Evolutionary conservation across 1,284 basidiomycete species (phyloP).

Genomic region (Gomphus sp.): DNA sequence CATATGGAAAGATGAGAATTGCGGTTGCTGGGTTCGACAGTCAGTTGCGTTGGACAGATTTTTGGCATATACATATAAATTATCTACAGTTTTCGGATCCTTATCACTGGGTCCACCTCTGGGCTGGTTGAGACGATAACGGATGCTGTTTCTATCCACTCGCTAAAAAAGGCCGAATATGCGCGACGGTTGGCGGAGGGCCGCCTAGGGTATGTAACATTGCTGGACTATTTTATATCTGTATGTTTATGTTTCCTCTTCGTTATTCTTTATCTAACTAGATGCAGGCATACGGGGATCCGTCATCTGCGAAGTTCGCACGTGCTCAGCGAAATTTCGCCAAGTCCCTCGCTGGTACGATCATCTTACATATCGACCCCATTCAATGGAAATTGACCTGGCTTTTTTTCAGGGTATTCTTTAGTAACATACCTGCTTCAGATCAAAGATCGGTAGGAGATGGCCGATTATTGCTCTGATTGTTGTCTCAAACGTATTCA

Average conservation of each 20-base stretch:
- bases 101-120: constrained; percentile 90
- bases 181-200: constrained; percentile 77
- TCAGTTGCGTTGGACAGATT: constrained; percentile 31
- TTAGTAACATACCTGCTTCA: constrained; percentile 93
- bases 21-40: constrained; percentile 89
- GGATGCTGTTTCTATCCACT: constrained; percentile 96
- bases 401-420: constrained; percentile 63
- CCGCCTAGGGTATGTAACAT: constrained; percentile 73
- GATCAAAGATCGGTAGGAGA: constrained; percentile 73
- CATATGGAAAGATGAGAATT: constrained; percentile 93
- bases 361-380: too few species aligned
- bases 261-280: not conserved
- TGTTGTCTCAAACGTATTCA: not conserved
- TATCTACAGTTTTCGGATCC: constrained; percentile 56
- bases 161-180: constrained; percentile 98
- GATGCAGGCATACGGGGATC: constrained; percentile 79
- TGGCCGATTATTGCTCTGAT: not conserved
- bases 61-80: not conserved
- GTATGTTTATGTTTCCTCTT: constrained; percentile 33
- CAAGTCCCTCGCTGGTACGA: constrained; percentile 79
- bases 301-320: constrained; percentile 75
- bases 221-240: constrained; percentile 84
- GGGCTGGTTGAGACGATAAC: constrained; percentile 94
- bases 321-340: constrained; percentile 89
- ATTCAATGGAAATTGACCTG: not conserved